These are phyloP conservation scores for Macrocybe gigantea DNA, from an alignment of 768 basidiomycete species.

Conservation along the genomic window DNA sequence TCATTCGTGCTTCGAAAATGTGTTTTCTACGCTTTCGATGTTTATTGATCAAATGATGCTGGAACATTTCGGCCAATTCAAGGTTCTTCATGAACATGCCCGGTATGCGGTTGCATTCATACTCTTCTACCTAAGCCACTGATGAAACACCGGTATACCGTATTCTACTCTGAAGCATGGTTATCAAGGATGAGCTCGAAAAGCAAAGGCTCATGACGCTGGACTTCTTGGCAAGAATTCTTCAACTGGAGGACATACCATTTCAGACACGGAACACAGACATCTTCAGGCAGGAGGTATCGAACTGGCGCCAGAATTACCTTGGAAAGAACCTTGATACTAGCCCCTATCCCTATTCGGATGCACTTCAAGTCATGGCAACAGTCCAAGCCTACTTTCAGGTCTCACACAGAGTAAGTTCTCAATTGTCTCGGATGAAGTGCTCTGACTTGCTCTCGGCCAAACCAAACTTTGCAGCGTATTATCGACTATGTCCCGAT, in stretches of 20 bases:
- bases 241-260: slow-evolving; percentile 32
- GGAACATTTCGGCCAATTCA: slow-evolving; percentile 25
- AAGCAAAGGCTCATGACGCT: slow-evolving; percentile 16
- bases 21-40: slow-evolving; percentile 5
- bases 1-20: slow-evolving; percentile 22
- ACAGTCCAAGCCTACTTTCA: slow-evolving; percentile 52
- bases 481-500: slow-evolving; percentile 50
- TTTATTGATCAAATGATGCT: slow-evolving; percentile 15
- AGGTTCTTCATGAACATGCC: slow-evolving; percentile 18
- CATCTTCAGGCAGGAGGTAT: slow-evolving; percentile 9
- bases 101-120: slow-evolving; percentile 11
- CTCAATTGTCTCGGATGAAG: background rate
- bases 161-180: background rate
- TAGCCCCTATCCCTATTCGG: slow-evolving; percentile 14
- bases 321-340: too few relatives aligned
- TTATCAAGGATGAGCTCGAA: slow-evolving; percentile 4
- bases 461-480: slow-evolving; percentile 27
- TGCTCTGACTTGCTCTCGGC: background rate
- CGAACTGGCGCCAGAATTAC: slow-evolving; percentile 13
- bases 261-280: slow-evolving; percentile 28
- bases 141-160: background rate
- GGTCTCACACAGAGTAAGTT: slow-evolving; percentile 44
- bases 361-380: slow-evolving; percentile 47
- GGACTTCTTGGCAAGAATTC: slow-evolving; percentile 21
- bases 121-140: background rate